Percentiles rank a stretch among this genome's conserved stretches.
phyloP scores from a whole-genome alignment of 1,284 basidiomycete species.

The Tilletia horrida region DNA sequence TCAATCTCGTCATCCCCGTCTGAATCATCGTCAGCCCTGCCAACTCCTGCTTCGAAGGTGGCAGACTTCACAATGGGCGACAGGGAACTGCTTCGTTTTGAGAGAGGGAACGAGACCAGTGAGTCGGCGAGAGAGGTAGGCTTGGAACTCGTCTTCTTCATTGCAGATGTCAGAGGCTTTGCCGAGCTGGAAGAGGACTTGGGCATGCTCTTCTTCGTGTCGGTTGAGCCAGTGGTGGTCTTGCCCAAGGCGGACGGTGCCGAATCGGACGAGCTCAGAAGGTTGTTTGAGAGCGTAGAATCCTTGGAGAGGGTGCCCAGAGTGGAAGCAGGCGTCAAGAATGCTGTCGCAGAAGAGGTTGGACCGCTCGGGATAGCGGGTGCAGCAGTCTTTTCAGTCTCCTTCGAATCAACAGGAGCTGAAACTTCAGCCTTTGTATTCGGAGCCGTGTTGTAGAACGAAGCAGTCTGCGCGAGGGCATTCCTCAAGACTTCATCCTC shows the following conservation, averaged over 20 bases:
- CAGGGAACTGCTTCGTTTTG: too few species aligned
- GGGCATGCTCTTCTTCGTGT: background rate
- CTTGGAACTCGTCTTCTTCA: slow-evolving; percentile 30
- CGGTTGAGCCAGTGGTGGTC: background rate
- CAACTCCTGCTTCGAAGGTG: slow-evolving; percentile 16
- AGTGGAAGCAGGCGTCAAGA: slow-evolving; percentile 5
- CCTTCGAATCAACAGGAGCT: background rate
- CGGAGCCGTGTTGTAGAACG: slow-evolving; percentile 5
- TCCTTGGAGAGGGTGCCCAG: background rate
- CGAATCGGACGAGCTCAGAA: slow-evolving; percentile 4
- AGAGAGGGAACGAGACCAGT: slow-evolving; percentile 36
- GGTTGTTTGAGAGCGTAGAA: background rate
- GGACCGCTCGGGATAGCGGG: background rate
- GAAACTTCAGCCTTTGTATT: background rate
- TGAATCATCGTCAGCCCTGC: background rate
- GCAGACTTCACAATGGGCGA: too few species aligned
- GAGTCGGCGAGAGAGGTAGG: slow-evolving; percentile 44
- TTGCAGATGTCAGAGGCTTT: slow-evolving; percentile 30
- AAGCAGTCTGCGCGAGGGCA: background rate
- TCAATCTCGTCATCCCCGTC: too few species aligned
- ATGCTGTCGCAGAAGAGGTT: background rate
- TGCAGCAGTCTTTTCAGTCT: background rate
- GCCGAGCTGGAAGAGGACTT: background rate
- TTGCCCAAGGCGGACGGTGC: slow-evolving; percentile 11
- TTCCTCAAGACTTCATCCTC: background rate